phyloP scores from a whole-genome alignment of 73 alveolate species.

The Paramecium sonneborni region DNA sequence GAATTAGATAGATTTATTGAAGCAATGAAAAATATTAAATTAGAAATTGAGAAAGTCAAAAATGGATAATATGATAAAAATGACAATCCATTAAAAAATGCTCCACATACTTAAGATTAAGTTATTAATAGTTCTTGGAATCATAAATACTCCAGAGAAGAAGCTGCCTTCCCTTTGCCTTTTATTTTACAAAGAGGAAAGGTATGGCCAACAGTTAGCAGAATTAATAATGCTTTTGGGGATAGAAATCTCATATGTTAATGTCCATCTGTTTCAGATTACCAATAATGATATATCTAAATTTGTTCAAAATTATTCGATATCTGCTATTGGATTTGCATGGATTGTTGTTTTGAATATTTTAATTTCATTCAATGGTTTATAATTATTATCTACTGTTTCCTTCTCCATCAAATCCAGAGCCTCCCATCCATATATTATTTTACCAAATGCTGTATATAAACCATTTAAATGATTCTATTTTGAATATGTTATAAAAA shows the following conservation, averaged over 20 bases:
- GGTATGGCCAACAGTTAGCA: constrained; percentile 93
- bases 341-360: constrained; percentile 65
- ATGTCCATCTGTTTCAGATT: constrained; percentile 36
- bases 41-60: constrained; percentile 90
- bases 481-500: constrained; percentile 78
- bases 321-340: constrained; percentile 80
- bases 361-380: constrained; percentile 71
- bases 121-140: constrained; percentile 77
- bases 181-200: constrained; percentile 85
- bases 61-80: constrained; percentile 80
- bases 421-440: constrained; percentile 74
- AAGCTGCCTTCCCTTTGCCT: constrained; percentile 96
- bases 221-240: constrained; percentile 93
- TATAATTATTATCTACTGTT: constrained; percentile 74
- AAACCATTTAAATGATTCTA: constrained; percentile 72
- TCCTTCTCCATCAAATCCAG: constrained; percentile 74
- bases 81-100: constrained; percentile 82
- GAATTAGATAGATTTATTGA: constrained; percentile 95
- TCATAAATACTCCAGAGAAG: constrained; percentile 85
- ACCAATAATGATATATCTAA: constrained; percentile 8
- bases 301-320: constrained; percentile 55
- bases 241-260: constrained; percentile 86
- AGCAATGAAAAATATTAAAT: constrained; percentile 88
- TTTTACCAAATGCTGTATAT: constrained; percentile 74
- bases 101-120: constrained; percentile 93